Conservation (phyloP, 1,284 basidiomycete genomes). For the Kwoniella shivajii region DNA sequence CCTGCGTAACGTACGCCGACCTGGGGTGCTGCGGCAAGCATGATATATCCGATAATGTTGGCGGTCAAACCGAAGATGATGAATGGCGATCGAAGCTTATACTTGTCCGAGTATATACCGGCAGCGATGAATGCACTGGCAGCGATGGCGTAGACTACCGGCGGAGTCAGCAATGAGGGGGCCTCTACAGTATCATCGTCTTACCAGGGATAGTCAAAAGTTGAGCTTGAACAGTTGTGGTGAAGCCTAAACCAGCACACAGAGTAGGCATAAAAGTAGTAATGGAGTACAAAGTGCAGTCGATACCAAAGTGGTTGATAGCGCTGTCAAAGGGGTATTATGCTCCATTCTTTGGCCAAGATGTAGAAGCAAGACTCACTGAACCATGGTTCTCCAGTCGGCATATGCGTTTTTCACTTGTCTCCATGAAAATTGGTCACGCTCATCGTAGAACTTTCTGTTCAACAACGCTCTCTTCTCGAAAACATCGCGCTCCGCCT, state of each 20-base stretch:
- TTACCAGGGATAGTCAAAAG: slow-evolving; percentile 31
- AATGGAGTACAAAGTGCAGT: slow-evolving; percentile 12
- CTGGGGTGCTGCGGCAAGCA: slow-evolving; percentile 8
- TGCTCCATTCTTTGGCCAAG: background rate
- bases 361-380: background rate
- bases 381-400: background rate
- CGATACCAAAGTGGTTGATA: slow-evolving; percentile 13
- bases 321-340: background rate
- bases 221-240: slow-evolving; percentile 28
- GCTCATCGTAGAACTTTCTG: slow-evolving; percentile 4
- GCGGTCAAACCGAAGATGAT: slow-evolving; percentile 14
- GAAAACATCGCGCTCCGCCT: slow-evolving; percentile 2
- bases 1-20: slow-evolving; percentile 21
- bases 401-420: background rate
- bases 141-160: slow-evolving; percentile 30
- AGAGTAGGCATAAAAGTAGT: slow-evolving; percentile 36
- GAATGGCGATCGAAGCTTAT: slow-evolving; percentile 22
- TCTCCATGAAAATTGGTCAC: slow-evolving; percentile 14
- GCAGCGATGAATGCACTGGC: slow-evolving; percentile 20
- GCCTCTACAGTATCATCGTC: background rate
- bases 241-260: slow-evolving; percentile 29
- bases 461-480: background rate
- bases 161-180: background rate
- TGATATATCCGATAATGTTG: slow-evolving; percentile 22
- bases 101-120: slow-evolving; percentile 21